phyloP scores from a whole-genome alignment of 1,139 yeast genomes.

The Pneumocystis jirovecii region DNA sequence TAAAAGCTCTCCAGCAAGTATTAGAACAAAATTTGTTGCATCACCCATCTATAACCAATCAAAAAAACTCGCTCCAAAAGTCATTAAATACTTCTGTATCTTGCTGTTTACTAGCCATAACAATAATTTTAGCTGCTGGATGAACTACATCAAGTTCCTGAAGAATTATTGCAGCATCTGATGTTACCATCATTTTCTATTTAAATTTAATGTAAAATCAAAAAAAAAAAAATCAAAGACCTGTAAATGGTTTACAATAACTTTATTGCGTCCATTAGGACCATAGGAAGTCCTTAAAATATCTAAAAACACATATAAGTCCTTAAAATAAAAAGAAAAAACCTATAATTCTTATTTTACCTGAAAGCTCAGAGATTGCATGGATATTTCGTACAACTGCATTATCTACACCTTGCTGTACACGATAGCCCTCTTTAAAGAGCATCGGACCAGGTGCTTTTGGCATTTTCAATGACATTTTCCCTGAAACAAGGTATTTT shows the following conservation, averaged over 20 bases:
- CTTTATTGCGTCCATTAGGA: conserved; percentile 93
- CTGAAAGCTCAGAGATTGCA: conserved; percentile 46
- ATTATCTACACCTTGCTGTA: conserved; percentile 81
- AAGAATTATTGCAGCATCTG: conserved; percentile 93
- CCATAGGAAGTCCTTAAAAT: conserved; percentile 93
- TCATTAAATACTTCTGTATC: conserved; percentile 45
- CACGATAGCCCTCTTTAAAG: conserved; percentile 91
- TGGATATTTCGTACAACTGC: conserved; percentile 83
- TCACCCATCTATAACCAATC: conserved; percentile 40
- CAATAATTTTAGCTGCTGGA: conserved; percentile 90
- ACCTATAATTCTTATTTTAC: background rate
- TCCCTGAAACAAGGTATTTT: background rate
- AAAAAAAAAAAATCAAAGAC: conserved; percentile 16
- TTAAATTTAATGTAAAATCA: conserved; percentile 21
- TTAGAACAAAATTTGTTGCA: conserved; percentile 54
- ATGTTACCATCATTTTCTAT: conserved; percentile 76
- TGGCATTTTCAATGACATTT: conserved; percentile 81
- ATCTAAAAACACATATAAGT: conserved; percentile 46
- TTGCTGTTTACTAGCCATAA: conserved; percentile 95
- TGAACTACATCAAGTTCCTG: conserved; percentile 88
- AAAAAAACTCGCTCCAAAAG: background rate
- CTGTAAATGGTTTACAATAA: conserved; percentile 54
- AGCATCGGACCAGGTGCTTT: conserved; percentile 86
- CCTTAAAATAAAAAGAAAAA: background rate
- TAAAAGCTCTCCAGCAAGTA: conserved; percentile 81